Conservation (phyloP, 225 moss, liverwort and hornwort genomes). For the Ulota crispa region DNA sequence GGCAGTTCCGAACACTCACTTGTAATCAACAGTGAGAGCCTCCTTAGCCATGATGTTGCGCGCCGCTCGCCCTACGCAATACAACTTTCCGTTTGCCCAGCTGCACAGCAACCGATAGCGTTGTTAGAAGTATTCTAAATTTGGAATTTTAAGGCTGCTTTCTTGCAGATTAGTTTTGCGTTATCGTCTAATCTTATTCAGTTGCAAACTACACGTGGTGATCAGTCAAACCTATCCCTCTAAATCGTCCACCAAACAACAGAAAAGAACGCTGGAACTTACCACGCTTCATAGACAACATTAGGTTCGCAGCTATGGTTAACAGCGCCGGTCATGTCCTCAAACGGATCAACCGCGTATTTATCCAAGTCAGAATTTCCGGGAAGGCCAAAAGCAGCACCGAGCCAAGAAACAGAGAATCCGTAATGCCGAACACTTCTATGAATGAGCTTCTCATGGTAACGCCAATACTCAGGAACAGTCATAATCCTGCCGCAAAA, state of each 20-base stretch:
- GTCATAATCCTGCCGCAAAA: conserved; percentile 51
- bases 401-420: conserved; percentile 46
- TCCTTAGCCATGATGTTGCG: conserved; percentile 50
- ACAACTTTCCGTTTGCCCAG: conserved; percentile 55
- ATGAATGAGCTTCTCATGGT: conserved; percentile 40
- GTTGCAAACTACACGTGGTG: background rate
- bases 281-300: conserved; percentile 44
- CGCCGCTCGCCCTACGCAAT: conserved; percentile 38
- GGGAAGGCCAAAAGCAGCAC: conserved; percentile 29
- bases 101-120: conserved; percentile 20
- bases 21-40: conserved; percentile 55
- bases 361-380: conserved; percentile 42
- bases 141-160: background rate
- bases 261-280: background rate
- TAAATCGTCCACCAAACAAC: background rate
- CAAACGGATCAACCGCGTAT: conserved; percentile 51
- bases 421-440: conserved; percentile 38
- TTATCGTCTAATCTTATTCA: background rate
- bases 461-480: conserved; percentile 37
- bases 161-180: background rate
- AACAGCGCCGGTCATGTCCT: conserved; percentile 50
- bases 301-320: conserved; percentile 57
- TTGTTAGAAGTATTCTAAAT: background rate
- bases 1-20: conserved; percentile 24
- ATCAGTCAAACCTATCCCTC: background rate